phyloP scores from a whole-genome alignment of 352 stramenopile species.

The Thalassiosira mediterranea region DNA sequence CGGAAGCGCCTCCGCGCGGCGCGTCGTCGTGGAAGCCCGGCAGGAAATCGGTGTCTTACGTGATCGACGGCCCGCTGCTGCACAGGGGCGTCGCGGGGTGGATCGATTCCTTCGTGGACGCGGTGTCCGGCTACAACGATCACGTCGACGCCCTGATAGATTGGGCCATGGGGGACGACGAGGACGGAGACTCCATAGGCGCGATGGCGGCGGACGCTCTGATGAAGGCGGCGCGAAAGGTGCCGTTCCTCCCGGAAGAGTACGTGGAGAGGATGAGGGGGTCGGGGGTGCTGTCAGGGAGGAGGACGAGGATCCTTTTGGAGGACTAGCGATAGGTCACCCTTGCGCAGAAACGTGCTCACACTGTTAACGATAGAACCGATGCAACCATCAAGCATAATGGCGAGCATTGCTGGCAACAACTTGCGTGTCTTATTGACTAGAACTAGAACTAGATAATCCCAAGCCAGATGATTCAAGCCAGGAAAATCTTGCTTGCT shows the following conservation, averaged over 20 bases:
- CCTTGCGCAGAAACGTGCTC: too few relatives aligned
- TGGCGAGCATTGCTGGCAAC: too few relatives aligned
- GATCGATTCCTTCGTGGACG: slow-evolving; percentile 43
- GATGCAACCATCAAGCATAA: too few relatives aligned
- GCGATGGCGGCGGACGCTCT: slow-evolving; percentile 6
- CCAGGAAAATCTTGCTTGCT: too few relatives aligned
- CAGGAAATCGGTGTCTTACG: slow-evolving; percentile 33
- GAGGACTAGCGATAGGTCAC: too few relatives aligned
- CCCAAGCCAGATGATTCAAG: too few relatives aligned
- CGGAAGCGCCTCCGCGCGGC: neutral
- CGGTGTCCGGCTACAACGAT: slow-evolving; percentile 55
- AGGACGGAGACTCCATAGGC: slow-evolving; percentile 28
- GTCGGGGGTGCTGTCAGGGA: slow-evolving; percentile 37
- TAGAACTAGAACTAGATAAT: too few relatives aligned
- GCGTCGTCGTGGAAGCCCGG: slow-evolving; percentile 13
- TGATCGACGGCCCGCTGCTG: slow-evolving; percentile 34
- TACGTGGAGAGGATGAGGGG: slow-evolving; percentile 20
- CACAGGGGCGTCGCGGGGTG: slow-evolving; percentile 29
- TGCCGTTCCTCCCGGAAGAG: slow-evolving; percentile 32
- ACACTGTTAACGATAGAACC: too few relatives aligned
- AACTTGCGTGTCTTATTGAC: too few relatives aligned
- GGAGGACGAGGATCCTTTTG: too few relatives aligned
- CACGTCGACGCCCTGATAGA: slow-evolving; percentile 46
- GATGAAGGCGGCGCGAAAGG: slow-evolving; percentile 8
- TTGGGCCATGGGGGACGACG: slow-evolving; percentile 35